These are phyloP conservation scores for Pseudogymnoascus verrucosus DNA, from an alignment of 2,329 filamentous ascomycete genomes.

Conservation along the genomic window DNA sequence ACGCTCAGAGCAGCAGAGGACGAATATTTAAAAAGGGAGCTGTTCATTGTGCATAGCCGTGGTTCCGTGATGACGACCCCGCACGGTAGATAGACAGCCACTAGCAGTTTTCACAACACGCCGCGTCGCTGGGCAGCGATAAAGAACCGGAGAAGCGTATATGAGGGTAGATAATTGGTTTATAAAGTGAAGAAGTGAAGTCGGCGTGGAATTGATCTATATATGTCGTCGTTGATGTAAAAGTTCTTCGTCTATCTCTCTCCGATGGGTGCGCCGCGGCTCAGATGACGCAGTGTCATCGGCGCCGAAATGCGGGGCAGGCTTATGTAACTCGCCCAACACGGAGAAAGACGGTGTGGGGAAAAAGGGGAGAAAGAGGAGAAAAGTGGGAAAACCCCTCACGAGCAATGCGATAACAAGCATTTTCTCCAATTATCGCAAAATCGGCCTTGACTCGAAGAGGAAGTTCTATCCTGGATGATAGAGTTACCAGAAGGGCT, in stretches of 20 bases:
- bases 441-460: neutral
- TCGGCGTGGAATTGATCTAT: neutral
- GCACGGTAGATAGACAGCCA: neutral
- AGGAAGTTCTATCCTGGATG: constrained; percentile 2
- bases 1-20: neutral
- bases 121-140: neutral
- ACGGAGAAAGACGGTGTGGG: neutral
- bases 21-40: neutral
- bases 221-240: constrained; percentile 2
- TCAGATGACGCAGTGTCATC: constrained; percentile 1
- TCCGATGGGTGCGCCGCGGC: neutral
- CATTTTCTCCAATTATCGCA: neutral
- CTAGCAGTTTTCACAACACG: neutral
- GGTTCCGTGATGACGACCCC: neutral
- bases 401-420: neutral
- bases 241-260: neutral
- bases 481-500: neutral
- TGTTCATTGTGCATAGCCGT: neutral
- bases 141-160: neutral
- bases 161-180: neutral
- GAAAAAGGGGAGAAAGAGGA: neutral
- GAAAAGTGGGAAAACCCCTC: neutral
- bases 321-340: neutral
- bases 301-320: neutral
- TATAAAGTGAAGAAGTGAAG: neutral